Percentiles rank a stretch among this genome's conserved stretches.
Evolutionary conservation across 2,329 filamentous ascomycete genomes (phyloP).

Genomic region (Massarina eburnea): DNA sequence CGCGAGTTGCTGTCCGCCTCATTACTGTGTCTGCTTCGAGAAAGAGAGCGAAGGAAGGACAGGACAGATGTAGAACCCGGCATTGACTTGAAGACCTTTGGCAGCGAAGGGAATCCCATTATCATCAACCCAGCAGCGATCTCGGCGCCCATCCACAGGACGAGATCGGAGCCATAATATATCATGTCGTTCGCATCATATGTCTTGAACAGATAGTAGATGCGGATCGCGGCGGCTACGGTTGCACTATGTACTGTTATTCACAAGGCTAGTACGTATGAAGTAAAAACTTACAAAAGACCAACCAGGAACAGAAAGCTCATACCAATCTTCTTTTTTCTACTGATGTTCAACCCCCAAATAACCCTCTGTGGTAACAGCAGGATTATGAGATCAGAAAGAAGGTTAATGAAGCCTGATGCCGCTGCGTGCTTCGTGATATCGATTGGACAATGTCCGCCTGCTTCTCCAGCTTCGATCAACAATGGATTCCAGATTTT

Average conservation of each 20-base stretch:
- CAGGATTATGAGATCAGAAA: neutral
- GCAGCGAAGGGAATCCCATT: conserved; percentile 4
- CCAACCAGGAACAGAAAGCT: neutral
- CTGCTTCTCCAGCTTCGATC: too few species aligned
- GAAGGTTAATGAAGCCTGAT: neutral
- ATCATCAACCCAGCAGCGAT: conserved; percentile 4
- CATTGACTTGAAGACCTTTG: neutral
- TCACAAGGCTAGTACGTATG: neutral
- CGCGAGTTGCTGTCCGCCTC: neutral
- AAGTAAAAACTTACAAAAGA: neutral
- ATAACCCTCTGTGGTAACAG: neutral
- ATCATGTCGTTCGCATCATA: neutral
- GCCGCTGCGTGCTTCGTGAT: neutral
- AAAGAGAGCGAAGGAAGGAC: conserved; percentile 1
- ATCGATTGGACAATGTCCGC: neutral
- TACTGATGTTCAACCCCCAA: neutral
- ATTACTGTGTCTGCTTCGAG: neutral
- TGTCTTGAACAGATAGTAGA: neutral
- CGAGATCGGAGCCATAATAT: neutral
- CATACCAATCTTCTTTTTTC: neutral
- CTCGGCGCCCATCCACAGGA: conserved; percentile 4
- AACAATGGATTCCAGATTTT: conserved; percentile 8
- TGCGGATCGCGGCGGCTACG: neutral
- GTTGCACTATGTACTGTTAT: conserved; percentile 2
- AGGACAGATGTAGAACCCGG: conserved; percentile 1